These are phyloP conservation scores for Fraxinus xanthoxyloides DNA, from an alignment of 305 asterid genomes.

Conservation along the genomic window DNA sequence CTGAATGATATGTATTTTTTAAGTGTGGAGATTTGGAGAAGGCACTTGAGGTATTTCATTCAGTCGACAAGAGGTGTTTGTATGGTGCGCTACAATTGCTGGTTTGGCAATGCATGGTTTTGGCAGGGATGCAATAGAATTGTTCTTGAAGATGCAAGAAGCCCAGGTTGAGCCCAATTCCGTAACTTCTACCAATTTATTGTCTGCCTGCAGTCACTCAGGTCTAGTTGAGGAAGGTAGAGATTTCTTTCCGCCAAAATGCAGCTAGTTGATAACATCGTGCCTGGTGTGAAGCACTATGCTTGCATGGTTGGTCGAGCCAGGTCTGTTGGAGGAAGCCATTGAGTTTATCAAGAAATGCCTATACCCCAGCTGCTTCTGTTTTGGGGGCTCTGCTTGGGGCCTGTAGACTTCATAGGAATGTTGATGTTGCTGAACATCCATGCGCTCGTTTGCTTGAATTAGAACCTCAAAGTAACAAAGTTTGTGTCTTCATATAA, in stretches of 20 bases:
- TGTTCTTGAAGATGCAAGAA: conserved; percentile 60
- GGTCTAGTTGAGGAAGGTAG: conserved; percentile 64
- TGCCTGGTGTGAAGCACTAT: conserved; percentile 57
- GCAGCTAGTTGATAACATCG: conserved; percentile 43
- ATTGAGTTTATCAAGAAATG: conserved; percentile 54
- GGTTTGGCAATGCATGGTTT: conserved; percentile 80
- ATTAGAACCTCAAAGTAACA: conserved; percentile 65
- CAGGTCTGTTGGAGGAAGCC: conserved; percentile 62
- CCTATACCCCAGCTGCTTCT: conserved; percentile 49
- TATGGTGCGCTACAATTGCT: conserved; percentile 82
- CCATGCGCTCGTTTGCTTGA: conserved; percentile 51
- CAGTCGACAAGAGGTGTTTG: conserved; percentile 55
- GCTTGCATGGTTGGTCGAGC: conserved; percentile 90
- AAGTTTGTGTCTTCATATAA: conserved; percentile 65
- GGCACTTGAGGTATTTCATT: conserved; percentile 61
- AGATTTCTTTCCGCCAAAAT: conserved; percentile 55
- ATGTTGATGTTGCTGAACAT: conserved; percentile 53
- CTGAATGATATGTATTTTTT: conserved; percentile 66
- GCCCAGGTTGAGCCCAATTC: conserved; percentile 52
- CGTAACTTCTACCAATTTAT: conserved; percentile 59
- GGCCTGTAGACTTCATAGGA: conserved; percentile 59
- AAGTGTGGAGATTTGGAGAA: conserved; percentile 67
- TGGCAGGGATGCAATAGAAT: conserved; percentile 52
- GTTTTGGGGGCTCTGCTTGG: conserved; percentile 83
- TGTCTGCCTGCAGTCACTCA: conserved; percentile 76